Evolutionary conservation across 2,329 filamentous ascomycete species (phyloP).

Genomic region (Hymenoscyphus linearis): DNA sequence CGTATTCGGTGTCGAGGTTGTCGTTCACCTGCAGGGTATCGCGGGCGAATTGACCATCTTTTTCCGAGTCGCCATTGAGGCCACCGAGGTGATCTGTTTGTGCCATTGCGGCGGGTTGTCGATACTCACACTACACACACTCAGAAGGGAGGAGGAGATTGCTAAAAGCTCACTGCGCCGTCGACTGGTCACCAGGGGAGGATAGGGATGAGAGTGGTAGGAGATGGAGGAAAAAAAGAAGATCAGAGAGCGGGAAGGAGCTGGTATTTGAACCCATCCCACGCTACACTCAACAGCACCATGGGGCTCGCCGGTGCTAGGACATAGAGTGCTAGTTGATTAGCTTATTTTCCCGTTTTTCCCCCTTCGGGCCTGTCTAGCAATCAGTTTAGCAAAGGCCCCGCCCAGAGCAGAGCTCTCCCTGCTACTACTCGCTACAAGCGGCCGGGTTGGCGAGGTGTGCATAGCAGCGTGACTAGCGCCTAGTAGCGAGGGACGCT

Average conservation of each 20-base stretch:
- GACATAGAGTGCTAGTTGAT: background rate
- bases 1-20: slow-evolving; percentile 51
- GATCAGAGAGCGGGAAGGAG: background rate
- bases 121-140: background rate
- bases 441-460: background rate
- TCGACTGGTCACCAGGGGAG: background rate
- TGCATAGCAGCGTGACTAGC: background rate
- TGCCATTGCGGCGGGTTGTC: background rate
- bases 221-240: background rate
- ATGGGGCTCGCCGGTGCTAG: background rate
- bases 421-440: background rate
- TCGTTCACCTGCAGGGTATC: slow-evolving; percentile 9
- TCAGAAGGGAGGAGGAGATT: slow-evolving; percentile 8
- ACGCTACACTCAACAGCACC: background rate
- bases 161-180: background rate
- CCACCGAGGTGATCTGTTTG: background rate
- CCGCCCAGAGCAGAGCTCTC: background rate
- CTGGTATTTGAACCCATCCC: slow-evolving; percentile 1
- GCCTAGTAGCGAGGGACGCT: too few relatives aligned
- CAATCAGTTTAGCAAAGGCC: background rate
- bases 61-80: background rate
- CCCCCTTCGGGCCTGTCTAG: background rate
- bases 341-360: background rate
- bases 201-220: background rate
- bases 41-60: background rate